phyloP scores from a whole-genome alignment of 768 basidiomycete genomes.

The Suillus decipiens region DNA sequence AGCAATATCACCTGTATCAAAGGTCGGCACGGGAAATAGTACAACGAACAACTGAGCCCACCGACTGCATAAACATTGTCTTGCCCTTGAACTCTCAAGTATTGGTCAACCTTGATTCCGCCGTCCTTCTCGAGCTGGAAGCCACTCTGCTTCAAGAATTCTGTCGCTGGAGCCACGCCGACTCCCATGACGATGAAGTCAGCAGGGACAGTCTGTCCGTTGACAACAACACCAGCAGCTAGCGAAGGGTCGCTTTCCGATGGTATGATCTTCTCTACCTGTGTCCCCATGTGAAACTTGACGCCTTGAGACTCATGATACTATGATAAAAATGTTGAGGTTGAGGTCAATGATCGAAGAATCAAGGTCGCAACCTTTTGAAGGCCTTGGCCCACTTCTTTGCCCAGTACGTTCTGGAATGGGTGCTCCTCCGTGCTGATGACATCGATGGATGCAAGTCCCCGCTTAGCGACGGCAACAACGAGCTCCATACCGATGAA shows the following conservation, averaged over 20 bases:
- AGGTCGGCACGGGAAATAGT: neutral
- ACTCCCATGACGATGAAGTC: conserved; percentile 86
- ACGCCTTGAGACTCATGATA: conserved; percentile 82
- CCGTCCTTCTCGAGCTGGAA: conserved; percentile 74
- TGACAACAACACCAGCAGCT: conserved; percentile 68
- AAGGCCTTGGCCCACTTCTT: conserved; percentile 74
- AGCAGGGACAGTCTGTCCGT: conserved; percentile 63
- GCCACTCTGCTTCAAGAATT: conserved; percentile 72
- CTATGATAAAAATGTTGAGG: conserved; percentile 35
- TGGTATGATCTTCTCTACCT: conserved; percentile 68
- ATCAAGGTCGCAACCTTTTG: conserved; percentile 56
- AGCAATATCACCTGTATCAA: conserved; percentile 69
- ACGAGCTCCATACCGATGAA: conserved; percentile 96
- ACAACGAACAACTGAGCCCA: conserved; percentile 16
- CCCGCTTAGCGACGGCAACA: conserved; percentile 67
- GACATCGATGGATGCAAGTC: conserved; percentile 80
- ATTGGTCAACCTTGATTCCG: conserved; percentile 76
- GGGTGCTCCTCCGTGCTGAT: conserved; percentile 83
- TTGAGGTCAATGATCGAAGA: neutral
- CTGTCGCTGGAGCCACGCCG: conserved; percentile 82
- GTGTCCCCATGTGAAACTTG: conserved; percentile 78
- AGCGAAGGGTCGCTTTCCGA: conserved; percentile 49
- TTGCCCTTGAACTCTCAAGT: conserved; percentile 57
- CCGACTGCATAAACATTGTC: conserved; percentile 72
- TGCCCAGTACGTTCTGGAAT: conserved; percentile 80